phyloP scores from a whole-genome alignment of 768 basidiomycete species.

The Termitomyces sp. region DNA sequence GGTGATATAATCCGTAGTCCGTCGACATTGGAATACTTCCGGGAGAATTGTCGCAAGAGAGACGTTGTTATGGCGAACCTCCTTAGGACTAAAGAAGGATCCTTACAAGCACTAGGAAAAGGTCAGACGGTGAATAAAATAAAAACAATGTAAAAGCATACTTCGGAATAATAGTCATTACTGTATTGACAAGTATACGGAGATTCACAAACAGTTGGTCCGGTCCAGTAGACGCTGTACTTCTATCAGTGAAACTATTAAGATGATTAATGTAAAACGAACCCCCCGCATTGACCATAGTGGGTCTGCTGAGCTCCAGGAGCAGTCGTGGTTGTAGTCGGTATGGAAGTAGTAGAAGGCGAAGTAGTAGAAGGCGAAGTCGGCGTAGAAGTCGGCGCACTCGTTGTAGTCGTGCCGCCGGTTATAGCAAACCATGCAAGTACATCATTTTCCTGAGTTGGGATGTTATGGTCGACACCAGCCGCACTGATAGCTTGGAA shows the following conservation, averaged over 20 bases:
- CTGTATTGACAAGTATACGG: conserved; percentile 18
- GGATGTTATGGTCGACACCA: conserved; percentile 49
- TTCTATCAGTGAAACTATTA: neutral
- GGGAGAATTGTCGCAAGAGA: too few species aligned
- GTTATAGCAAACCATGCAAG: conserved; percentile 45
- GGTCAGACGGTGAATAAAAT: neutral
- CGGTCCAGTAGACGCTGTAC: conserved; percentile 24
- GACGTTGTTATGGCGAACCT: too few species aligned
- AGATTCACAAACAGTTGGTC: conserved; percentile 18
- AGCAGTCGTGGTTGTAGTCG: conserved; percentile 15
- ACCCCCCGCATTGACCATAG: conserved; percentile 19
- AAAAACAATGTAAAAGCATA: neutral
- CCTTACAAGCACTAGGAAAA: conserved; percentile 2
- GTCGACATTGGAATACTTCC: too few species aligned
- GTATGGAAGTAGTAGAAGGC: conserved; percentile 11
- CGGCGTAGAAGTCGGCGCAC: conserved; percentile 13
- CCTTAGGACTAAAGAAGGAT: too few species aligned
- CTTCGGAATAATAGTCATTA: conserved; percentile 20
- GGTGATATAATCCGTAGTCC: too few species aligned
- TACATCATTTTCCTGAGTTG: conserved; percentile 40
- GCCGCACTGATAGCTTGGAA: conserved; percentile 46
- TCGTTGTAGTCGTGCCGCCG: neutral
- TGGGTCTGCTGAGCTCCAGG: conserved; percentile 14
- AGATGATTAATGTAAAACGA: neutral
- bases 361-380: conserved; percentile 17